Evolutionary conservation across 768 basidiomycete species (phyloP).

Genomic region (Clavaria fumosa): DNA sequence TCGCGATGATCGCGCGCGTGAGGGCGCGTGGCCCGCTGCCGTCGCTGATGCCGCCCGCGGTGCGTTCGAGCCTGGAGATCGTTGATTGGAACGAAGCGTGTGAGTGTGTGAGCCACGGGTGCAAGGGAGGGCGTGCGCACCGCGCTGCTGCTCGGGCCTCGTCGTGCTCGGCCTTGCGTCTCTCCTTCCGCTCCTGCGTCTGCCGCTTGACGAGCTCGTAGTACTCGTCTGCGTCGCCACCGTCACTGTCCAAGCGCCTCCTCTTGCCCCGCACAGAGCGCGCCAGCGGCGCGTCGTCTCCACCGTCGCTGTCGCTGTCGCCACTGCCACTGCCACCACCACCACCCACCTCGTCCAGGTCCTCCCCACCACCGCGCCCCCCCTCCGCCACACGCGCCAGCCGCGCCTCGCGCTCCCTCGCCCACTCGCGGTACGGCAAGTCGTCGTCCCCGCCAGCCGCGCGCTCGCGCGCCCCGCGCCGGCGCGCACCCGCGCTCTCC

Average conservation of each 20-base stretch:
- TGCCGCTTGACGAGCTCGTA: conserved; percentile 78
- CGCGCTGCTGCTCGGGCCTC: conserved; percentile 36
- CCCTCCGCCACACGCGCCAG: conserved; percentile 37
- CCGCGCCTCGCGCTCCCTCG: conserved; percentile 44
- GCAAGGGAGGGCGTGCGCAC: conserved; percentile 25
- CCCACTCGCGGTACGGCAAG: conserved; percentile 71
- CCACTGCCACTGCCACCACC: conserved; percentile 20
- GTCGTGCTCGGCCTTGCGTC: conserved; percentile 76
- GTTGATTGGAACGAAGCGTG: conserved; percentile 1
- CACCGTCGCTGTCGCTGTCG: conserved; percentile 22
- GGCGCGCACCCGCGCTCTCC: conserved; percentile 60
- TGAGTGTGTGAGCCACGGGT: conserved; percentile 6
- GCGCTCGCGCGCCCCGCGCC: conserved; percentile 54
- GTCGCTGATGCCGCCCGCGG: conserved; percentile 20
- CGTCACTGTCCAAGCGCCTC: no score
- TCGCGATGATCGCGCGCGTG: conserved; percentile 82
- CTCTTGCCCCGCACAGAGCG: no score
- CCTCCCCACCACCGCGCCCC: conserved; percentile 43
- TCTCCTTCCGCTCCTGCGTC: conserved; percentile 54
- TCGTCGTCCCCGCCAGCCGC: conserved; percentile 88
- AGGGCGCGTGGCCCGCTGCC: conserved; percentile 68
- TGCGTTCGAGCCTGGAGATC: conserved; percentile 10
- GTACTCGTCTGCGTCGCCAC: conserved; percentile 73
- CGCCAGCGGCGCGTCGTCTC: no score
- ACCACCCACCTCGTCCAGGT: conserved; percentile 45